Base-by-base conservation (phyloP, 1,139 yeast species). In the Hyphopichia burtonii region DNA sequence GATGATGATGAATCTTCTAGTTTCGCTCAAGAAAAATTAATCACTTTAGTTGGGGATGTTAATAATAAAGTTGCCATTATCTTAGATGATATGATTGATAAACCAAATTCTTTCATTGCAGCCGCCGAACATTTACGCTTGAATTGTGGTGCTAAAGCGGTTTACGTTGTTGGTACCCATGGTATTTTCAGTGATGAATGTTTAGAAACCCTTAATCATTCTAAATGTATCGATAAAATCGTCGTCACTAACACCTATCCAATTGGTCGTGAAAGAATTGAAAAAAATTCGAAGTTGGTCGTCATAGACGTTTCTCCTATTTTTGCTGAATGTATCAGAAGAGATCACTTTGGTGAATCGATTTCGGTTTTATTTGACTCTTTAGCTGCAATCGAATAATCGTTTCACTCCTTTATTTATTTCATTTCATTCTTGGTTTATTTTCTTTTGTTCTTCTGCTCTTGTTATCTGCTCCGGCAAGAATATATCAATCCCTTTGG, bases 241-340 rank as follows among this genome's bases (percentile, higher is more conserved):
- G 94, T 94, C 41, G 98, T 90, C 44, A 94, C 99, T 32, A 94
- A 94, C 68, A 91, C 99, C 7, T 93, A 89, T 56, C 98, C 99
- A 44, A 86, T 91, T 44, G 79, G 82, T 31, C 74, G 75, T 42
- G 84, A 79, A 42, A 74, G 79, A 53, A 72, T 80, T 41, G 75
- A 73, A 41, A 72, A 69, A 40, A 76, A 81, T 47, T 67, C 76
- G 44, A 89, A 90, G 61, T 76, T 94, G 56, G 83, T 83, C 11
- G 86, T 89, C 39, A 93, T 94, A 56, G 99, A 94, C 60, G 94
- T 94, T 39, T 86, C 96, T 42, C 86, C 96, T 20, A 91, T 93
- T 43, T 86, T 94, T 60, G 98, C 99, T 30, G 99, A 94, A 70
- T 93, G 98, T 67, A 93, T 94, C 50, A 83, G 99, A 71, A 86